Evolutionary conservation across 176 grass and related monocot genomes (phyloP).

Genomic region (Cymbopogon citratus): DNA sequence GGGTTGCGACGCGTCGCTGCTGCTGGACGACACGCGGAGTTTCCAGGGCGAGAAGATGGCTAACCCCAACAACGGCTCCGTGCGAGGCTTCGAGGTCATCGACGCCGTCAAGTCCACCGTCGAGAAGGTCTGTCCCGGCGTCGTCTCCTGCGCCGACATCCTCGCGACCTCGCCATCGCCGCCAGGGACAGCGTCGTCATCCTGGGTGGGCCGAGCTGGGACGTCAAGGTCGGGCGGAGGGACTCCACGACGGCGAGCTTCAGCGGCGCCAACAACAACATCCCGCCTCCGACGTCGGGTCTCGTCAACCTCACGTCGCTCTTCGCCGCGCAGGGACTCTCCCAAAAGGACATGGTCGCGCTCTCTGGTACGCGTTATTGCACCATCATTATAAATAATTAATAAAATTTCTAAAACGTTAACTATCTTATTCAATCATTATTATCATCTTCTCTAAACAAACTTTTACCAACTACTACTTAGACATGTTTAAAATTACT

Average conservation of each 20-base stretch:
- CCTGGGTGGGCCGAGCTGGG: slow-evolving; percentile 45
- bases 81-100: too few relatives aligned
- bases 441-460: too few relatives aligned
- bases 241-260: slow-evolving; percentile 62
- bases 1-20: too few relatives aligned
- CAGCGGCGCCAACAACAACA: slow-evolving; percentile 53
- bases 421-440: background rate
- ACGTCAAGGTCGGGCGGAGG: slow-evolving; percentile 55
- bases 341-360: slow-evolving; percentile 54
- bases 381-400: too few relatives aligned
- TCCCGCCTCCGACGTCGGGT: slow-evolving; percentile 35
- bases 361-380: too few relatives aligned
- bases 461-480: too few relatives aligned
- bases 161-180: slow-evolving; percentile 61
- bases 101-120: background rate
- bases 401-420: background rate
- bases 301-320: slow-evolving; percentile 55
- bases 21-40: too few relatives aligned
- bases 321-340: slow-evolving; percentile 56
- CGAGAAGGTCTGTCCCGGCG: slow-evolving; percentile 50
- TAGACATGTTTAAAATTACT: too few relatives aligned
- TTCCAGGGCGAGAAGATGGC: too few relatives aligned
- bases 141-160: slow-evolving; percentile 91
- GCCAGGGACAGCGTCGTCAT: slow-evolving; percentile 51
- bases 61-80: too few relatives aligned